Percentiles rank a stretch among this genome's conserved stretches.
Conservation (phyloP, 2,329 filamentous ascomycete genomes). For the Blastomyces gilchristii region DNA sequence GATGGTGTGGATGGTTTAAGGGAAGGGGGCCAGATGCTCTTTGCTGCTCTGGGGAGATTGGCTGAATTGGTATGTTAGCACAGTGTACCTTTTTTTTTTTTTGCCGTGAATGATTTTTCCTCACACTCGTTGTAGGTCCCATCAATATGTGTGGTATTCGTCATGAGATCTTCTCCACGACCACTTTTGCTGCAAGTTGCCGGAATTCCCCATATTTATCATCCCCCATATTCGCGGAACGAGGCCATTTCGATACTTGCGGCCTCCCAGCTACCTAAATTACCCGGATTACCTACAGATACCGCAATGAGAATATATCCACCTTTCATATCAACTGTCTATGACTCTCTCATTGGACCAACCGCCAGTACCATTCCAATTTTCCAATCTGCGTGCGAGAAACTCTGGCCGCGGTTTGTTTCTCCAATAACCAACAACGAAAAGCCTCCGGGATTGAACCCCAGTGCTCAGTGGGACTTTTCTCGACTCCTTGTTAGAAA, state of each 20-base stretch:
- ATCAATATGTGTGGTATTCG: slow-evolving; percentile 63
- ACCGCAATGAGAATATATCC: slow-evolving; percentile 35
- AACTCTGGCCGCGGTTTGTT: slow-evolving; percentile 78
- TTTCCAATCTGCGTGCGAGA: slow-evolving; percentile 58
- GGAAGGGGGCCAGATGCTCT: slow-evolving; percentile 66
- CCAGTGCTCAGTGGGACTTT: slow-evolving; percentile 65
- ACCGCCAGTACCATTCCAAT: slow-evolving; percentile 68
- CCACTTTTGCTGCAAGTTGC: slow-evolving; percentile 59
- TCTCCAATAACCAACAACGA: slow-evolving; percentile 66
- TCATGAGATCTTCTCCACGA: slow-evolving; percentile 58
- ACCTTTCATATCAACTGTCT: slow-evolving; percentile 71
- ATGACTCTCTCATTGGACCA: slow-evolving; percentile 73
- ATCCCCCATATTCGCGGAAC: slow-evolving; percentile 70
- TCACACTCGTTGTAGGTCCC: slow-evolving; percentile 52
- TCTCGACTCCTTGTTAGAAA: slow-evolving; percentile 60
- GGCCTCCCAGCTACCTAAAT: slow-evolving; percentile 38
- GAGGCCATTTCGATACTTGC: slow-evolving; percentile 71
- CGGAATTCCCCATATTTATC: slow-evolving; percentile 66
- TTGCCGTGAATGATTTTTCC: neutral
- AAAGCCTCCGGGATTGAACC: slow-evolving; percentile 25
- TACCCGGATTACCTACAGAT: slow-evolving; percentile 24
- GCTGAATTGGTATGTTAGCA: slow-evolving; percentile 59
- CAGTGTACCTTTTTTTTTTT: slow-evolving; percentile 6
- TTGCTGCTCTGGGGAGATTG: slow-evolving; percentile 70
- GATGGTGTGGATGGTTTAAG: slow-evolving; percentile 79